Percentiles rank a stretch among this genome's conserved stretches.
phyloP scores from a whole-genome alignment of 2,329 filamentous ascomycete genomes.

The Acephala macrosclerotiorum region DNA sequence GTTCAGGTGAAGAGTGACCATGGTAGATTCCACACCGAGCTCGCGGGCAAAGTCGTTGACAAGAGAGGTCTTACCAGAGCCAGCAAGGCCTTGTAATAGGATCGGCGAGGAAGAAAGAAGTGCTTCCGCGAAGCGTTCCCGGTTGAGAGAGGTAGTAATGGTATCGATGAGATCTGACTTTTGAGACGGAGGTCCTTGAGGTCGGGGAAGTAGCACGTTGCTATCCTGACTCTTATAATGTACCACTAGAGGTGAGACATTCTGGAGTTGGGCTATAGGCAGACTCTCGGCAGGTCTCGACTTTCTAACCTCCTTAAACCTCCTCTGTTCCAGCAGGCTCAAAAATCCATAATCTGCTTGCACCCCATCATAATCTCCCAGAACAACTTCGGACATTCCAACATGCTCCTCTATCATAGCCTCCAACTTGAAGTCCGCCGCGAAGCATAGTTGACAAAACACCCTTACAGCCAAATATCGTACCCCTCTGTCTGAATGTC shows the following conservation, averaged over 20 bases:
- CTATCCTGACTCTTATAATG: slow-evolving; percentile 72
- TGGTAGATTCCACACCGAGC: slow-evolving; percentile 78
- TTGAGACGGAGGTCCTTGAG: slow-evolving; percentile 55
- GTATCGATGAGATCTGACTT: slow-evolving; percentile 71
- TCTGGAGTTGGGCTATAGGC: slow-evolving; percentile 41
- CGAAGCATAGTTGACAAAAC: slow-evolving; percentile 79
- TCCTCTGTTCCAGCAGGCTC: slow-evolving; percentile 61
- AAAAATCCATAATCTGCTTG: slow-evolving; percentile 81
- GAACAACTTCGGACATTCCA: slow-evolving; percentile 63
- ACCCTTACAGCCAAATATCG: slow-evolving; percentile 84
- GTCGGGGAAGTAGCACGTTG: slow-evolving; percentile 70
- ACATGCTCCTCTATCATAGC: slow-evolving; percentile 73
- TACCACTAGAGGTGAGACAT: slow-evolving; percentile 66
- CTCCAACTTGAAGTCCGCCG: slow-evolving; percentile 81
- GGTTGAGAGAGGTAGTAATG: slow-evolving; percentile 74
- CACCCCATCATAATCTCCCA: slow-evolving; percentile 77
- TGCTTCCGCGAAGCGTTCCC: slow-evolving; percentile 71
- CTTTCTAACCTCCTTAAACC: slow-evolving; percentile 34
- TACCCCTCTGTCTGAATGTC: slow-evolving; percentile 64
- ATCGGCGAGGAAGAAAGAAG: slow-evolving; percentile 76
- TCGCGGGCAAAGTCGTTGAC: slow-evolving; percentile 82
- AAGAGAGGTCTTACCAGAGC: slow-evolving; percentile 89
- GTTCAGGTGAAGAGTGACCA: slow-evolving; percentile 96
- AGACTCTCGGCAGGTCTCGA: not conserved
- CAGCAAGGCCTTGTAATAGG: slow-evolving; percentile 81